Conservation (phyloP, 192 early-diverging fungal genomes). For the Coemansia erecta region DNA sequence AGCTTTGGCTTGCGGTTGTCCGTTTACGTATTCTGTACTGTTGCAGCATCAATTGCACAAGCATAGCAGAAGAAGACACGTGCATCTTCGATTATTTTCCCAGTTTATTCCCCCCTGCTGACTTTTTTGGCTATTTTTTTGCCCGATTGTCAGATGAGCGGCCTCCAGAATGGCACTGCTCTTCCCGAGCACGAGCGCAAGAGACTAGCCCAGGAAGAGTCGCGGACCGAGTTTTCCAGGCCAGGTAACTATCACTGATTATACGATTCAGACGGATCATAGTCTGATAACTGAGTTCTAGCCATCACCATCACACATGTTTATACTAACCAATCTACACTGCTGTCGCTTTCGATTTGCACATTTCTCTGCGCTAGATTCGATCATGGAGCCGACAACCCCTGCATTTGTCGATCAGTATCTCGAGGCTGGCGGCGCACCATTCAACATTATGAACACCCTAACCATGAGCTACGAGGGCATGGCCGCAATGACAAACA, state of each 20-base stretch:
- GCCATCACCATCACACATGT: too few relatives aligned
- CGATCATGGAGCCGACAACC: slow-evolving; percentile 50
- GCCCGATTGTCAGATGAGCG: neutral
- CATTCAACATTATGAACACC: slow-evolving; percentile 44
- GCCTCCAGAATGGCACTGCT: slow-evolving; percentile 3
- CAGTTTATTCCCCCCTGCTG: slow-evolving; percentile 7
- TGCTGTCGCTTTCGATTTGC: neutral
- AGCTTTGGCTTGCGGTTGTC: too few relatives aligned
- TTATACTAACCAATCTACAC: neutral
- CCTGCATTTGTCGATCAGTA: slow-evolving; percentile 34
- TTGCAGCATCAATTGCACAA: too few relatives aligned
- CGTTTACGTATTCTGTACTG: too few relatives aligned
- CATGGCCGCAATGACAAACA: slow-evolving; percentile 41
- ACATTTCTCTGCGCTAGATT: slow-evolving; percentile 20
- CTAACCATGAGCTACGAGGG: slow-evolving; percentile 48
- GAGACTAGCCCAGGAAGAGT: slow-evolving; percentile 32
- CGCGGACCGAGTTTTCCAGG: slow-evolving; percentile 32
- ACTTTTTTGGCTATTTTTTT: neutral
- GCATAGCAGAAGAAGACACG: too few relatives aligned
- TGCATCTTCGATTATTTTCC: neutral
- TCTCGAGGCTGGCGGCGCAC: slow-evolving; percentile 42
- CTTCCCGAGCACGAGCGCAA: slow-evolving; percentile 28
- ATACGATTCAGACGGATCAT: neutral
- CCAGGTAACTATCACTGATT: slow-evolving; percentile 35
- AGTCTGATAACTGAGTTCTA: too few relatives aligned